These are phyloP conservation scores for Amorphotheca resinae DNA, from an alignment of 495 filamentous ascomycete species.

Conservation along the genomic window DNA sequence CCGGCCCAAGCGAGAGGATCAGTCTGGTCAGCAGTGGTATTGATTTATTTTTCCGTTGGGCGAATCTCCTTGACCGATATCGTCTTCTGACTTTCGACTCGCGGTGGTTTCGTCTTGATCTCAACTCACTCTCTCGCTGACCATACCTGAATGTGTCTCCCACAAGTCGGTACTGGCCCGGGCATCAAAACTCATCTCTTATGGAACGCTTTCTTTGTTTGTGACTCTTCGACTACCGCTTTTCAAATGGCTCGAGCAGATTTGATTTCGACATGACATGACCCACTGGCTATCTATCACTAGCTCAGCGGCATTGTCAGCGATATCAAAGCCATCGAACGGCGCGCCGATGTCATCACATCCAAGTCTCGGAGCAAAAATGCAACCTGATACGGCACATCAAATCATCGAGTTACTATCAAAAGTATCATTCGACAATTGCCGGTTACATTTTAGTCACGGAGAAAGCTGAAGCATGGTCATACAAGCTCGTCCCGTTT, in stretches of 20 bases:
- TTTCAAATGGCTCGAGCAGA: conserved; percentile 21
- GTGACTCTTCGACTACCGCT: conserved; percentile 18
- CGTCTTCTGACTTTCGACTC: conserved; percentile 14
- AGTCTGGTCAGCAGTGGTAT: conserved; percentile 46
- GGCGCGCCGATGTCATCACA: conserved; percentile 23
- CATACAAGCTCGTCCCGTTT: conserved; percentile 17
- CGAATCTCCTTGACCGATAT: conserved; percentile 17
- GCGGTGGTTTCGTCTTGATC: conserved; percentile 17
- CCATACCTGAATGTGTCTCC: conserved; percentile 10
- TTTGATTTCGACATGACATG: background rate
- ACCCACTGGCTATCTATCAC: conserved; percentile 17
- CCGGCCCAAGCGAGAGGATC: conserved; percentile 63
- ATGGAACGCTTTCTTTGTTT: conserved; percentile 18
- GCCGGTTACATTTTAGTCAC: conserved; percentile 13
- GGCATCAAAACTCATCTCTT: conserved; percentile 18
- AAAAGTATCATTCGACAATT: conserved; percentile 10
- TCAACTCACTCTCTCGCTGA: conserved; percentile 16
- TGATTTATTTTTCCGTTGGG: conserved; percentile 29
- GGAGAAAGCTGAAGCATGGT: conserved; percentile 17
- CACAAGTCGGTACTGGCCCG: conserved; percentile 11
- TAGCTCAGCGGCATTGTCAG: conserved; percentile 10
- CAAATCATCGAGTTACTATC: conserved; percentile 1
- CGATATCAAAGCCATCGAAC: conserved; percentile 19
- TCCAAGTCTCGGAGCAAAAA: conserved; percentile 14
- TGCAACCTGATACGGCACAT: conserved; percentile 10